A percentile compares a stretch with the other conserved stretches of the same genome.
Conservation (phyloP, 2,329 filamentous ascomycete genomes). For the Decorospora gaudefroyi region DNA sequence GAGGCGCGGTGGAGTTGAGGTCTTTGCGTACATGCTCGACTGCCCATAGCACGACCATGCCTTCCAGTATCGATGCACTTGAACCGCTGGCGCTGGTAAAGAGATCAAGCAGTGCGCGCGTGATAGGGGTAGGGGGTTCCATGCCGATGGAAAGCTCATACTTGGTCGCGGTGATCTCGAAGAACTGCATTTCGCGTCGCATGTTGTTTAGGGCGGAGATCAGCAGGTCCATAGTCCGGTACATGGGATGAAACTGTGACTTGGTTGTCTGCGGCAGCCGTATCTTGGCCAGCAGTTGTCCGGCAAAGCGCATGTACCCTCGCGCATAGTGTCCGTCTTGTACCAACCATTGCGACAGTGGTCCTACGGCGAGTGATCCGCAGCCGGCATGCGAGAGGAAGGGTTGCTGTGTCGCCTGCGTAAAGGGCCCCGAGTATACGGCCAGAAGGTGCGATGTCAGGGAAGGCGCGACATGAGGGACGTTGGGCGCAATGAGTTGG, state of each 20-base stretch:
- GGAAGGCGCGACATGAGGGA: constrained; percentile 47
- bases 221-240: constrained; percentile 64
- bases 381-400: constrained; percentile 69
- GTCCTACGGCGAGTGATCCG: constrained; percentile 61
- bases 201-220: constrained; percentile 69
- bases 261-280: constrained; percentile 56
- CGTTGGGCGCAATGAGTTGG: constrained; percentile 42
- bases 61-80: constrained; percentile 63
- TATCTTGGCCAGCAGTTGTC: constrained; percentile 66
- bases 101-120: constrained; percentile 61
- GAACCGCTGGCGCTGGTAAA: constrained; percentile 62
- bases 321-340: constrained; percentile 74
- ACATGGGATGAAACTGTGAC: constrained; percentile 55
- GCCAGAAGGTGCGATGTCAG: constrained; percentile 63
- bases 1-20: no score
- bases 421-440: constrained; percentile 54
- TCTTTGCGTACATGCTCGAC: constrained; percentile 62
- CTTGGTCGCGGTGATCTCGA: constrained; percentile 64
- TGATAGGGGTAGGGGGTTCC: constrained; percentile 54
- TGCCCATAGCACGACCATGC: constrained; percentile 75
- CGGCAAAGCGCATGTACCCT: constrained; percentile 69
- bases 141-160: constrained; percentile 61
- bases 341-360: constrained; percentile 68
- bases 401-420: constrained; percentile 64
- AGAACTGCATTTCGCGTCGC: constrained; percentile 68